These are phyloP conservation scores for Tuber aestivum DNA, from an alignment of 495 filamentous ascomycete species.

Conservation along the genomic window DNA sequence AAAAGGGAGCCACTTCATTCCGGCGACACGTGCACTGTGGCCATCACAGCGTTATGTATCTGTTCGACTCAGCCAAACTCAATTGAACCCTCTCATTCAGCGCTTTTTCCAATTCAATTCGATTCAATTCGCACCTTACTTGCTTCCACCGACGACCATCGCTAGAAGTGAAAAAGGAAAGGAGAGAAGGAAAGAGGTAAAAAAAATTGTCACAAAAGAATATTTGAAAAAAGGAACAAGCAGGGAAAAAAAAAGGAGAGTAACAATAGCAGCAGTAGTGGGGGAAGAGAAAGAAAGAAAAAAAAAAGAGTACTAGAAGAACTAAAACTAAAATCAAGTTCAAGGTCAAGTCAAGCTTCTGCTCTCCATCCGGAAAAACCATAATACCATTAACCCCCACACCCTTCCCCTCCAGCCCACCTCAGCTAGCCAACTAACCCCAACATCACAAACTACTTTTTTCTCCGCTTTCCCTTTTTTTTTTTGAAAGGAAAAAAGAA, in stretches of 20 bases:
- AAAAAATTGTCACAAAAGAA: neutral
- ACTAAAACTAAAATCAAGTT: neutral
- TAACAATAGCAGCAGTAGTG: slow-evolving; percentile 13
- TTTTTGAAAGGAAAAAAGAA: neutral
- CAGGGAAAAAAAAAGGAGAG: slow-evolving; percentile 21
- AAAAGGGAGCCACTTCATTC: too few relatives aligned
- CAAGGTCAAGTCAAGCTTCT: neutral
- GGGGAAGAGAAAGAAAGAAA: slow-evolving; percentile 16
- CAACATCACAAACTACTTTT: neutral
- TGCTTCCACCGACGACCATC: slow-evolving; percentile 16
- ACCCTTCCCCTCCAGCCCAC: neutral
- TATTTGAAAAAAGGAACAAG: slow-evolving; percentile 1
- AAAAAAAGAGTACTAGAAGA: slow-evolving; percentile 14
- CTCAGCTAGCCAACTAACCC: slow-evolving; percentile 2
- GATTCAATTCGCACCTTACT: slow-evolving; percentile 1
- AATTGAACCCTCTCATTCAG: too few relatives aligned
- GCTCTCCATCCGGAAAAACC: neutral
- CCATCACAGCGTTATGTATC: neutral
- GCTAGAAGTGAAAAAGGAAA: neutral
- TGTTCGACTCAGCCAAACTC: neutral
- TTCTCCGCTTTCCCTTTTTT: neutral
- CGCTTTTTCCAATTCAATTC: neutral
- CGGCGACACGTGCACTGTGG: neutral
- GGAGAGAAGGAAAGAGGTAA: neutral
- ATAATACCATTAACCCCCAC: slow-evolving; percentile 3